Evolutionary conservation across 495 filamentous ascomycete genomes (phyloP).

Genomic region (Trichocladium antarcticum): DNA sequence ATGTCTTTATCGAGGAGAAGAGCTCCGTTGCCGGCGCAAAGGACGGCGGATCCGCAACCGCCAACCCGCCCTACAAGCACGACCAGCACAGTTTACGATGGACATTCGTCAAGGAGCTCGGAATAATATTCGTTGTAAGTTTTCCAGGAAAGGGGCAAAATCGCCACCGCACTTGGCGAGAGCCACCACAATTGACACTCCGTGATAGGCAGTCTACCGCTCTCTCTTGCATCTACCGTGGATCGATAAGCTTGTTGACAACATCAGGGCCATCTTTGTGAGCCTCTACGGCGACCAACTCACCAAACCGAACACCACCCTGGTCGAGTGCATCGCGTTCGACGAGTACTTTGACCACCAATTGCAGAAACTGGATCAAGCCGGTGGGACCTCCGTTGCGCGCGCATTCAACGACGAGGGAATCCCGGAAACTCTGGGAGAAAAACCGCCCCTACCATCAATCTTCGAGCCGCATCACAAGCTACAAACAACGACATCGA

Average conservation of each 20-base stretch:
- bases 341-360: slow-evolving; percentile 93
- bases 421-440: slow-evolving; percentile 23
- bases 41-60: slow-evolving; percentile 44
- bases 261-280: slow-evolving; percentile 80
- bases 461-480: slow-evolving; percentile 29
- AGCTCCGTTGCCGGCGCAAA: slow-evolving; percentile 48
- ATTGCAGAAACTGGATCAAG: slow-evolving; percentile 65
- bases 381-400: slow-evolving; percentile 24
- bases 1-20: slow-evolving; percentile 94
- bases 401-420: slow-evolving; percentile 34
- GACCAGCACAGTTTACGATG: slow-evolving; percentile 95
- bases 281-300: slow-evolving; percentile 81
- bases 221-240: slow-evolving; percentile 88
- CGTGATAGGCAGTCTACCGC: slow-evolving; percentile 86
- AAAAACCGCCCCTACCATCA: slow-evolving; percentile 38
- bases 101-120: slow-evolving; percentile 82
- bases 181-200: slow-evolving; percentile 11
- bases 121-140: slow-evolving; percentile 88
- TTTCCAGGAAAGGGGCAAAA: background rate
- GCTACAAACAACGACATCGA: slow-evolving; percentile 29
- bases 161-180: no score
- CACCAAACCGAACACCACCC: slow-evolving; percentile 64
- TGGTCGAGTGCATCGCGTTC: slow-evolving; percentile 65
- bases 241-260: slow-evolving; percentile 94
- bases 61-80: slow-evolving; percentile 67